These are phyloP conservation scores for Bretziella fagacearum DNA, from an alignment of 2,329 filamentous ascomycete species.

Conservation along the genomic window DNA sequence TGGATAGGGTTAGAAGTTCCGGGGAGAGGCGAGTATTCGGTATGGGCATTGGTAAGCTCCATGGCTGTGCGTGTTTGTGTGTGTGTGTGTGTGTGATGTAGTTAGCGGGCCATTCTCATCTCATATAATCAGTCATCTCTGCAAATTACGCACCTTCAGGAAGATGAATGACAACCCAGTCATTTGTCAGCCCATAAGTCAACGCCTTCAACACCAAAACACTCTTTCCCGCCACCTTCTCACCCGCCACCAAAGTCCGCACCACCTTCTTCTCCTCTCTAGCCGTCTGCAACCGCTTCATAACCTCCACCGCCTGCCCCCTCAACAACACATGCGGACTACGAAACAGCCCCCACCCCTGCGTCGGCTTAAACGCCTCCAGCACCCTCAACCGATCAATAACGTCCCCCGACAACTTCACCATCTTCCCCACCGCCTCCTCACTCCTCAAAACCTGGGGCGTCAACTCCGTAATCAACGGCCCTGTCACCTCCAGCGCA, in stretches of 20 bases:
- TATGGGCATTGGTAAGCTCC: constrained; percentile 64
- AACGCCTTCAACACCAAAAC: constrained; percentile 70
- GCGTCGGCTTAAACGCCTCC: constrained; percentile 79
- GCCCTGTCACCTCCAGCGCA: constrained; percentile 57
- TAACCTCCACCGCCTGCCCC: constrained; percentile 57
- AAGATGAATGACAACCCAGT: constrained; percentile 78
- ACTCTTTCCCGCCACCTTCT: constrained; percentile 68
- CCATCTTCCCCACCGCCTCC: constrained; percentile 45
- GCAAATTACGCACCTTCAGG: constrained; percentile 53
- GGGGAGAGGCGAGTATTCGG: constrained; percentile 58
- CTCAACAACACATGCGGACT: constrained; percentile 64
- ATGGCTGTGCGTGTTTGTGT: constrained; percentile 36
- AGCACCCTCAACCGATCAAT: constrained; percentile 68
- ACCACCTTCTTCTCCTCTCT: constrained; percentile 34
- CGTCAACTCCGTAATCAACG: constrained; percentile 38
- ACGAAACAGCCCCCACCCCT: constrained; percentile 76
- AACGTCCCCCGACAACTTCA: constrained; percentile 49
- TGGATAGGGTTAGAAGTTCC: constrained; percentile 34
- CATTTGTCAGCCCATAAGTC: constrained; percentile 61
- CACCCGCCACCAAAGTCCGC: constrained; percentile 55
- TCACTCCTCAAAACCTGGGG: constrained; percentile 35
- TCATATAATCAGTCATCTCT: neutral
- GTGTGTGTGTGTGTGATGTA: constrained; percentile 1
- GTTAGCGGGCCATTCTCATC: neutral
- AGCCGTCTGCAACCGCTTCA: constrained; percentile 41